These are phyloP conservation scores for Chiua virens DNA, from an alignment of 768 basidiomycete genomes.

Conservation along the genomic window DNA sequence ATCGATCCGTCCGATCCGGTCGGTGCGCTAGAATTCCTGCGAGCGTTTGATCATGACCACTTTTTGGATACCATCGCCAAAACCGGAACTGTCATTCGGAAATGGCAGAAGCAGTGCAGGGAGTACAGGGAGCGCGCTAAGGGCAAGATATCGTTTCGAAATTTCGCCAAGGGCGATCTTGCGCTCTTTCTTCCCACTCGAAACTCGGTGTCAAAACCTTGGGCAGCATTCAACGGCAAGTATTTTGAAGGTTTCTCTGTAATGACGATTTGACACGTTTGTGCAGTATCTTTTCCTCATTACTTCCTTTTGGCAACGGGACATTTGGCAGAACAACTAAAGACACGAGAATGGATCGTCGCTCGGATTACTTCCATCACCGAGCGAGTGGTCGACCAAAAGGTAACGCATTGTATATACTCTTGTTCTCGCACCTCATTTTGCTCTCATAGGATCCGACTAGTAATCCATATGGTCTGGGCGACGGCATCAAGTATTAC, in stretches of 20 bases:
- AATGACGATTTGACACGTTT: neutral
- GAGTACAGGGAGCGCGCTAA: slow-evolving; percentile 94
- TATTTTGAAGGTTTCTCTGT: neutral
- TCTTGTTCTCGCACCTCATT: neutral
- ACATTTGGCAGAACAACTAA: slow-evolving; percentile 84
- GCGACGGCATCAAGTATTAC: slow-evolving; percentile 89
- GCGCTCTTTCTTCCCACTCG: slow-evolving; percentile 95
- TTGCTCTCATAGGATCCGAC: slow-evolving; percentile 57
- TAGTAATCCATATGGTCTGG: slow-evolving; percentile 87
- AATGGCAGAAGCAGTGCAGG: slow-evolving; percentile 98
- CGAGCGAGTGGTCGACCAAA: slow-evolving; percentile 79
- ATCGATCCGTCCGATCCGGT: slow-evolving; percentile 76
- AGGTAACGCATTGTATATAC: slow-evolving; percentile 40
- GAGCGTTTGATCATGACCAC: slow-evolving; percentile 79
- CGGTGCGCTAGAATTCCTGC: slow-evolving; percentile 66
- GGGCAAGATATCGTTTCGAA: slow-evolving; percentile 94
- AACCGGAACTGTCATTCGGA: slow-evolving; percentile 83
- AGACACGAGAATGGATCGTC: slow-evolving; percentile 92
- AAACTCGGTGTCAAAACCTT: slow-evolving; percentile 89
- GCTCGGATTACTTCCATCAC: slow-evolving; percentile 87
- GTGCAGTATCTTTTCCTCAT: slow-evolving; percentile 89
- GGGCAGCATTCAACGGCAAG: slow-evolving; percentile 98
- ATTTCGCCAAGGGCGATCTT: slow-evolving; percentile 93
- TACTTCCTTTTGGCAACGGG: slow-evolving; percentile 92
- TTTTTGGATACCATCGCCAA: slow-evolving; percentile 84